A percentile compares a stretch with the other conserved stretches of the same genome.
phyloP scores from a whole-genome alignment of 306 rosid genomes.

The Abrus precatorius region DNA sequence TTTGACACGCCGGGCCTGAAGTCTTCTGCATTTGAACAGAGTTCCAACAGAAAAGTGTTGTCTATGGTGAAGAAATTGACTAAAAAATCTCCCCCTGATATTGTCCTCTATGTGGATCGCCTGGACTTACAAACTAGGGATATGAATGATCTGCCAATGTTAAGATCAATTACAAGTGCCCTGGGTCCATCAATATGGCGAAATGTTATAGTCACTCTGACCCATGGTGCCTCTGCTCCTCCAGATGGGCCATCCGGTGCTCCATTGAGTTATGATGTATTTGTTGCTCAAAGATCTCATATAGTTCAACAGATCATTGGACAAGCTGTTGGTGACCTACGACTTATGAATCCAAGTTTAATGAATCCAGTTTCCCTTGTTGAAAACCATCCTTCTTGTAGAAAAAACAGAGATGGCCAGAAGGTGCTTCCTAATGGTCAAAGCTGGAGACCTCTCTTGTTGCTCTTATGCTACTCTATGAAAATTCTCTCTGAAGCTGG shows the following conservation, averaged over 20 bases:
- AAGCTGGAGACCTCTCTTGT: constrained; percentile 86
- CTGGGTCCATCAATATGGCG: constrained; percentile 90
- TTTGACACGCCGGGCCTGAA: constrained; percentile 95
- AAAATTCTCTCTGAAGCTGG: constrained; percentile 84
- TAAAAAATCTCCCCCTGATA: constrained; percentile 83
- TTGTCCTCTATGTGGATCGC: constrained; percentile 94
- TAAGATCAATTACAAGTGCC: constrained; percentile 69
- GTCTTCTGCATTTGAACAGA: constrained; percentile 82
- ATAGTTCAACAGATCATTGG: constrained; percentile 93
- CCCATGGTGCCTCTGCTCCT: constrained; percentile 97
- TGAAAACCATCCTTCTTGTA: constrained; percentile 96
- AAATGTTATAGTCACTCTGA: constrained; percentile 78
- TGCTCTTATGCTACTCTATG: constrained; percentile 90
- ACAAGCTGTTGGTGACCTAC: constrained; percentile 94
- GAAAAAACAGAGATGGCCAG: constrained; percentile 93
- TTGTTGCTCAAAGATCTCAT: constrained; percentile 94
- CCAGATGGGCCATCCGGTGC: constrained; percentile 97
- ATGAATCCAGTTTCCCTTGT: constrained; percentile 93
- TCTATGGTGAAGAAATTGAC: constrained; percentile 76
- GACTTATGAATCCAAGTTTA: constrained; percentile 80
- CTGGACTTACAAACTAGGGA: constrained; percentile 90
- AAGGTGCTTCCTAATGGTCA: constrained; percentile 98
- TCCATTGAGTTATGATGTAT: constrained; percentile 88
- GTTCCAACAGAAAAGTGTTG: constrained; percentile 69
- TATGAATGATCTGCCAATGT: constrained; percentile 86